Base-by-base conservation (phyloP, 768 basidiomycete species). In the Fistulinella prunicolor region DNA sequence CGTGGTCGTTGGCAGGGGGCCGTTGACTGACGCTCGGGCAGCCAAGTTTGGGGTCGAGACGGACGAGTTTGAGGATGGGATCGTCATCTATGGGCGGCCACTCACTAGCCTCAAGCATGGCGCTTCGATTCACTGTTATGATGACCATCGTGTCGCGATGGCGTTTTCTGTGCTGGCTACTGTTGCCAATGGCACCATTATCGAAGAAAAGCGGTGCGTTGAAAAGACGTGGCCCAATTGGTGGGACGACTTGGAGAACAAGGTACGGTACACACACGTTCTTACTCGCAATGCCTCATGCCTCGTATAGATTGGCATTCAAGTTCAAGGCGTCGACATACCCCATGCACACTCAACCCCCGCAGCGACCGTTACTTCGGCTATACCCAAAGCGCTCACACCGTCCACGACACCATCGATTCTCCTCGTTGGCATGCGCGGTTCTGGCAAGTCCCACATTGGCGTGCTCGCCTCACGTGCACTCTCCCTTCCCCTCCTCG, bases 151-250 rank as follows among this genome's bases (percentile, higher is more conserved):
- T 37, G 95, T 99, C 8, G 95, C 94, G 9, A 98, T 99, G 96
- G 92, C 94, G 0, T 98, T 97, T 74, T 85, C 88, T 52, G 93
- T 97, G 26, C 73, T 98, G 34, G 83, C 85, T 17, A 77, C 85
- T 4, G 78, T 91, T 4, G 70, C 92, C 34, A 69, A 76, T 28
- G 81, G 78, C n/a, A 88, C 89, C 3, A 72, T 91, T 54, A 76
- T 98, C 23, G 94, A 97, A 62, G 95, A 98, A 73, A 95, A 95
- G 70, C 77, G 94, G 45, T 97, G 96, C 61, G 96, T 99, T 26
- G 95, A 95, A 70, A 99, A 99, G 79, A 99, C 95, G 0, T 99
- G 95, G 95, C 96, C 96, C 0, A 94, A 94, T 64, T 99, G 94
- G 92, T 99, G 95, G 94, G 96, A 98, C 63, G 96, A 98, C 67